Evolutionary conservation across 345 rosid genomes (phyloP), one percentile per base, ranked within the genome.

Genomic region (Aurinia saxatilis): DNA sequence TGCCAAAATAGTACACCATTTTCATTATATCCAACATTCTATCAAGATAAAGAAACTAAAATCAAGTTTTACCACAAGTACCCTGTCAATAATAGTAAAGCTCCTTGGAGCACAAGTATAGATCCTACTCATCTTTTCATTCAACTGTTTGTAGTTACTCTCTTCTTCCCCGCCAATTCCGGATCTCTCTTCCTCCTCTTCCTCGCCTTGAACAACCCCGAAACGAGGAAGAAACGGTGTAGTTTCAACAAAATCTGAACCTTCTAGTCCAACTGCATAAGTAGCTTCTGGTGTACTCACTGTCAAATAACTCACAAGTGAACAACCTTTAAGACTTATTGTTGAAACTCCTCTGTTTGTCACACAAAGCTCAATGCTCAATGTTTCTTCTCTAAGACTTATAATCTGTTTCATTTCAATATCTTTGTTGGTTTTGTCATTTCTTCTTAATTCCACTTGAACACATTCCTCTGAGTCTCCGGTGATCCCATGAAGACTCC

Each of bases 261-360:
- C 84, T 58, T 81, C 85, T 41, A 93, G 55, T 17, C 99, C 95
- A 23, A 72, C 56, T 39, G 88, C 95, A 64, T 74, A 87, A 1
- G 86, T 82, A n/a, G 97, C 97, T 15, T 89, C 91, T 2, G 96
- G 95, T 19, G 96, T 78, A 63, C 97, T 89, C 39, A 87, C 95
- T 37, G 85, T 85, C 11, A 93, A 74, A 66, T 89, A 89, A 79
- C 85, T 81, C 45, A 80, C 31, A 34, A 87, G 75, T n/a, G 75
- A 45, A 42, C 83, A 79, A 8, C 88, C 93, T n/a, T 65, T 60
- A 31, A 84, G 37, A 16, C 47, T 58, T 17, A 84, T 62, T 0
- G 84, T 57, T 52, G 81, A 77, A 21, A 75, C 42, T 10, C 74
- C 71, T 10, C 38, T 25, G 80, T 93, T 87, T 7, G 80, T 63